Evolutionary conservation across 2,329 filamentous ascomycete genomes (phyloP).

Genomic region (Xylariaceae sp.): DNA sequence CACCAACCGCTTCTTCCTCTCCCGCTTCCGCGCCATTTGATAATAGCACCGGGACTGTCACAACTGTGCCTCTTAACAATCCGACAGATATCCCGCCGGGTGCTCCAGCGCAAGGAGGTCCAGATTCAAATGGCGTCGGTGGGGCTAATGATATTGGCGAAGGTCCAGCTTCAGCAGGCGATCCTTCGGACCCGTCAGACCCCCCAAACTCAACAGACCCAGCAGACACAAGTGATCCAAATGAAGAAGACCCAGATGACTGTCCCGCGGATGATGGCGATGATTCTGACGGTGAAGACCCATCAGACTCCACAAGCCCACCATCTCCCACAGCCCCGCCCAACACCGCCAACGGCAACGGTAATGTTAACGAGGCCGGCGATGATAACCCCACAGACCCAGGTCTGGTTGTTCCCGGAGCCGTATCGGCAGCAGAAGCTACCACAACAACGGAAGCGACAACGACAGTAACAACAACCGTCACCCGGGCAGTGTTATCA

Average conservation of each 20-base stretch:
- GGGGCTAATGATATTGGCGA: background rate
- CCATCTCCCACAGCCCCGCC: too few relatives aligned
- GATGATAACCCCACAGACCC: too few relatives aligned
- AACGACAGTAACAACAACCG: conserved; percentile 22
- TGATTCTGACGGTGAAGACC: background rate
- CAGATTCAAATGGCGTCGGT: background rate
- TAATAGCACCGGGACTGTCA: conserved; percentile 14
- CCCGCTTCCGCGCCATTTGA: background rate
- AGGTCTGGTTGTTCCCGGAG: too few relatives aligned
- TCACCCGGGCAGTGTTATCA: conserved; percentile 22
- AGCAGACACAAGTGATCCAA: background rate
- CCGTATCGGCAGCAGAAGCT: background rate
- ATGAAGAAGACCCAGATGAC: too few relatives aligned
- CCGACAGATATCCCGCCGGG: conserved; percentile 2
- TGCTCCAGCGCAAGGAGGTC: conserved; percentile 1
- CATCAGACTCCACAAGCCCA: background rate
- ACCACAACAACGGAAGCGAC: background rate
- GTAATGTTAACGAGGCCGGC: too few relatives aligned
- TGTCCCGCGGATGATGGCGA: too few relatives aligned
- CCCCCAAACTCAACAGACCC: background rate
- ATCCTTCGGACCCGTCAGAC: background rate
- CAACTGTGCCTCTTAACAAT: conserved; percentile 1
- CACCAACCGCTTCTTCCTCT: conserved; percentile 8
- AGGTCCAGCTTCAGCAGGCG: background rate
- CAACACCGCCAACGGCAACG: background rate